Evolutionary conservation across 352 stramenopile species (phyloP).

Genomic region (Globisporangium perplexum): DNA sequence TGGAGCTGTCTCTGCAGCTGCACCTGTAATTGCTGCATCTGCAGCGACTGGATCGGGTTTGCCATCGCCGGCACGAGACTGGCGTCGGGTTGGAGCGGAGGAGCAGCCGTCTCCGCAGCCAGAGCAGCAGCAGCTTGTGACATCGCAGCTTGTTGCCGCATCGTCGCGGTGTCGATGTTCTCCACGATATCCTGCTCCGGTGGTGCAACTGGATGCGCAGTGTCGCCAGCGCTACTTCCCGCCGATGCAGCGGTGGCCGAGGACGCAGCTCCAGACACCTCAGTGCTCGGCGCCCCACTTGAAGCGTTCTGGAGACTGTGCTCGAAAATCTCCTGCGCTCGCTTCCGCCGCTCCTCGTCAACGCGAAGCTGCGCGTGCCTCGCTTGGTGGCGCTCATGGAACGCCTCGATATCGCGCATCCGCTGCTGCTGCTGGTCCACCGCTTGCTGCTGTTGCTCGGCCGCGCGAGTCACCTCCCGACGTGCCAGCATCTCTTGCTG

Average conservation of each 20-base stretch:
- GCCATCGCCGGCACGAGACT: neutral
- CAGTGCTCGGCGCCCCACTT: neutral
- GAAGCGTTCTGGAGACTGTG: slow-evolving; percentile 3
- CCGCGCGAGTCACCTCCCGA: slow-evolving; percentile 2
- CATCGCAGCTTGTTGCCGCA: neutral
- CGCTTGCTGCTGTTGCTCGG: slow-evolving; percentile 5
- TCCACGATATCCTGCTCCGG: neutral
- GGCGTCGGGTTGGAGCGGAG: neutral
- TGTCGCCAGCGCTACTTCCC: neutral
- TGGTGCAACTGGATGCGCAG: neutral
- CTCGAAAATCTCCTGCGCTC: slow-evolving; percentile 1
- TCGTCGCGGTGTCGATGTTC: neutral
- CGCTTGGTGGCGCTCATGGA: slow-evolving; percentile 6
- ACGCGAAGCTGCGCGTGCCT: neutral
- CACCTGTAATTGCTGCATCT: neutral
- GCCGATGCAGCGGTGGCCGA: too few relatives aligned
- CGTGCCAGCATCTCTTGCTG: slow-evolving; percentile 11
- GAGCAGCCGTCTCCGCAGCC: neutral
- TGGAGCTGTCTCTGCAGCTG: slow-evolving; percentile 12
- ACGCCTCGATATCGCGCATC: slow-evolving; percentile 1
- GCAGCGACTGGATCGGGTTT: neutral
- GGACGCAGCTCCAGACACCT: neutral
- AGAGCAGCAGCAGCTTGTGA: neutral
- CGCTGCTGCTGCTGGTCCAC: slow-evolving; percentile 3
- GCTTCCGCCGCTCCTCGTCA: neutral